A percentile compares a stretch with the other conserved stretches of the same genome.
Evolutionary conservation across 1,284 basidiomycete genomes (phyloP).

Genomic region (Rhodotorula sp.): DNA sequence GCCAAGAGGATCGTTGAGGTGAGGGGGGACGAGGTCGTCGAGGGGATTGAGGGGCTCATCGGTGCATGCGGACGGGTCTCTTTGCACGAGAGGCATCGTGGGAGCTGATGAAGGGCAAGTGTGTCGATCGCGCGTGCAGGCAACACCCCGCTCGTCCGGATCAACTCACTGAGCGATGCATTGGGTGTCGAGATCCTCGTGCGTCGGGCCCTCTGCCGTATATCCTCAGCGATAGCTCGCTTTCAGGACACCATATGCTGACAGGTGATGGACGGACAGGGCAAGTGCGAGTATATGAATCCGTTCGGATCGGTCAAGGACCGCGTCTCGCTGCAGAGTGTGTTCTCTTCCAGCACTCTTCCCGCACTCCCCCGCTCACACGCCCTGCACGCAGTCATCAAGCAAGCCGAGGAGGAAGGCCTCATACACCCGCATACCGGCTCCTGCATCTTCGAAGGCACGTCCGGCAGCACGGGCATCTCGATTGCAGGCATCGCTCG

Average conservation of each 20-base stretch:
- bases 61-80: constrained; percentile 57
- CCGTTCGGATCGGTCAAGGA: constrained; percentile 98
- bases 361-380: not conserved
- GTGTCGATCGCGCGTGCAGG: constrained; percentile 57
- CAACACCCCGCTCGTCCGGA: constrained; percentile 89
- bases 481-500: constrained; percentile 87
- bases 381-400: constrained; percentile 66
- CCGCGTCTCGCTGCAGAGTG: constrained; percentile 86
- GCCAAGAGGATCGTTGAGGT: constrained; percentile 60
- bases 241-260: not conserved
- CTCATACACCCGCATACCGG: constrained; percentile 82
- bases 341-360: constrained; percentile 42
- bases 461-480: constrained; percentile 95
- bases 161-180: constrained; percentile 84
- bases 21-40: constrained; percentile 60
- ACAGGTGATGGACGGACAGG: constrained; percentile 51
- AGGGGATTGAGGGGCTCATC: constrained; percentile 59
- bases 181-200: constrained; percentile 88
- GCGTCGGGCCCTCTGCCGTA: constrained; percentile 20
- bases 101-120: not conserved
- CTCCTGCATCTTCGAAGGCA: constrained; percentile 95
- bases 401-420: constrained; percentile 85
- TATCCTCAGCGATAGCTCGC: not conserved
- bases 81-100: constrained; percentile 12
- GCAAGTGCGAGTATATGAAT: constrained; percentile 93